Evolutionary conservation across 495 filamentous ascomycete genomes (phyloP).

Genomic region (Annulohypoxylon bovei): DNA sequence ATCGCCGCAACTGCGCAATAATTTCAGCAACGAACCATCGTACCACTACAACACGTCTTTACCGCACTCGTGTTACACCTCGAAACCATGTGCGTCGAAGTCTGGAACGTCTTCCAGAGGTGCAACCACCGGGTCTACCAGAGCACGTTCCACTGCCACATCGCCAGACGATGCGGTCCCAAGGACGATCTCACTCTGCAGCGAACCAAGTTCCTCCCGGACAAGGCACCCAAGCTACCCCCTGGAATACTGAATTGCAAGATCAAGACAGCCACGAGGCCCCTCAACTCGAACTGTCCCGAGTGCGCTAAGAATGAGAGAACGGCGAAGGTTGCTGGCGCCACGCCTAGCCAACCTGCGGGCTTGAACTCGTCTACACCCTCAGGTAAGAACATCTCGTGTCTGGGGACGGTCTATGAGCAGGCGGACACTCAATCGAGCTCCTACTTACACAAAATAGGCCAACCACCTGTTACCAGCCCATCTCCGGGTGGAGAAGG

Average conservation of each 20-base stretch:
- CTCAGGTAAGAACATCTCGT: constrained; percentile 20
- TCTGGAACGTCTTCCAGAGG: constrained; percentile 20
- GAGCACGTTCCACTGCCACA: constrained; percentile 35
- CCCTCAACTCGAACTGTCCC: constrained; percentile 24
- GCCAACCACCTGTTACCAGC: background rate
- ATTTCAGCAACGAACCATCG: constrained; percentile 1
- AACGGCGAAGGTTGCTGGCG: background rate
- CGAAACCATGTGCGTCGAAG: constrained; percentile 43
- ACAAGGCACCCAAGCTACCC: constrained; percentile 18
- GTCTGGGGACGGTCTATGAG: background rate
- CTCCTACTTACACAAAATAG: constrained; percentile 19
- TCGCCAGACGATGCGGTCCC: constrained; percentile 5
- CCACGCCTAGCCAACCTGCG: background rate
- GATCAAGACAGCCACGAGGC: constrained; percentile 21
- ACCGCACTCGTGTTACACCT: constrained; percentile 1
- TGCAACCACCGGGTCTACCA: constrained; percentile 45
- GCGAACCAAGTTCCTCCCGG: constrained; percentile 33
- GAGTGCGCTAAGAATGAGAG: background rate
- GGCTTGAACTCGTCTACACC: background rate
- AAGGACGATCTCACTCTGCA: constrained; percentile 23
- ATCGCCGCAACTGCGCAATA: background rate
- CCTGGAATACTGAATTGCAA: constrained; percentile 29
- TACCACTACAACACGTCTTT: constrained; percentile 2
- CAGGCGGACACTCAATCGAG: background rate
- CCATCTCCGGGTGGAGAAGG: constrained; percentile 8